A percentile compares a stretch with the other conserved stretches of the same genome.
Conservation (phyloP, 2,329 filamentous ascomycete species). For the Aspergillus alliaceus region DNA sequence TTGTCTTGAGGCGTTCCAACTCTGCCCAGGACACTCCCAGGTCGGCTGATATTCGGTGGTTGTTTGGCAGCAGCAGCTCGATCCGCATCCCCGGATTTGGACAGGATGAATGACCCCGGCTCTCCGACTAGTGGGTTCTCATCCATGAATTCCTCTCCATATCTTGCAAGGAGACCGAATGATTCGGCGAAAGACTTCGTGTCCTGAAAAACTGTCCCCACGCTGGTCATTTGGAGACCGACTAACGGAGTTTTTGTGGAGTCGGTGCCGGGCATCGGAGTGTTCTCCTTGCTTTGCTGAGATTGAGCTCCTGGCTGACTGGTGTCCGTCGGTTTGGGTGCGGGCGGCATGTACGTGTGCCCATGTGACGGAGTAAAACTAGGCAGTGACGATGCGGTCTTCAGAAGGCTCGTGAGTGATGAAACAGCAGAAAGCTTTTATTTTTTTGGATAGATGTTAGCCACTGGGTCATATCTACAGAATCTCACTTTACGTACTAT, state of each 20-base stretch:
- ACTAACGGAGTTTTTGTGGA: conserved; percentile 28
- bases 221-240: conserved; percentile 19
- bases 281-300: conserved; percentile 50
- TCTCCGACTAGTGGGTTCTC: conserved; percentile 64
- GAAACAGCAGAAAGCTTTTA: conserved; percentile 58
- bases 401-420: conserved; percentile 56
- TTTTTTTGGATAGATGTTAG: conserved; percentile 3
- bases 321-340: conserved; percentile 40
- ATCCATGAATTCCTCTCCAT: conserved; percentile 63
- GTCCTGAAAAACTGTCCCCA: conserved; percentile 33
- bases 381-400: conserved; percentile 54
- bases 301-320: conserved; percentile 34
- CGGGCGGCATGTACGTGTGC: conserved; percentile 58
- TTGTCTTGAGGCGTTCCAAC: conserved; percentile 34
- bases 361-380: conserved; percentile 60
- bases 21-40: conserved; percentile 10
- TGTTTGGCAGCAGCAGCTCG: conserved; percentile 22
- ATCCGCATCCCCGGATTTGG: conserved; percentile 37
- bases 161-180: conserved; percentile 52
- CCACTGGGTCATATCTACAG: not conserved
- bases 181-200: conserved; percentile 48
- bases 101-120: conserved; percentile 62
- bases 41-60: conserved; percentile 6
- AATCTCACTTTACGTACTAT: conserved; percentile 43
- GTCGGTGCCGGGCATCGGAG: conserved; percentile 45